Evolutionary conservation across 306 rosid species (phyloP).

Genomic region (Castanea crenata): DNA sequence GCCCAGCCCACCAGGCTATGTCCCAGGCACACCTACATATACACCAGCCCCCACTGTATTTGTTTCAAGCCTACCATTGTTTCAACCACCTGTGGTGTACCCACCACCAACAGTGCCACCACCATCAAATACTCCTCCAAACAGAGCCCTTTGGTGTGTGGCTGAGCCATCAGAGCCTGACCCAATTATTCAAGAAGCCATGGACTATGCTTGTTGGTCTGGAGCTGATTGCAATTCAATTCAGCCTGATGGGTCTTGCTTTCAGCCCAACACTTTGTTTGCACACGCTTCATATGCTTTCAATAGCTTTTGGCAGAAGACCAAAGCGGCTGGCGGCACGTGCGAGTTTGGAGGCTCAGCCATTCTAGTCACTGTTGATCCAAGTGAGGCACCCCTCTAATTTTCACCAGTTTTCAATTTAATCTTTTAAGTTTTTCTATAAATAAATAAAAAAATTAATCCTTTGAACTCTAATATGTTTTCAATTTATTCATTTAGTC

Average conservation of each 20-base stretch:
- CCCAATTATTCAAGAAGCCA: slow-evolving; percentile 88
- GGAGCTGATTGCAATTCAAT: slow-evolving; percentile 79
- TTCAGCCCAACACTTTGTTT: slow-evolving; percentile 50
- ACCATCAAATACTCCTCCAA: slow-evolving; percentile 37
- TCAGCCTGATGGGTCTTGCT: slow-evolving; percentile 70
- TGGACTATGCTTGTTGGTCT: slow-evolving; percentile 90
- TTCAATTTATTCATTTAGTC: too few relatives aligned
- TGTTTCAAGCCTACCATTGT: slow-evolving; percentile 66
- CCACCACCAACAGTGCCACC: slow-evolving; percentile 87
- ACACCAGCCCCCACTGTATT: slow-evolving; percentile 55
- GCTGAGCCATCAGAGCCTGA: slow-evolving; percentile 96
- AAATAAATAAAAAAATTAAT: too few relatives aligned
- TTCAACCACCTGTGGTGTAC: slow-evolving; percentile 67
- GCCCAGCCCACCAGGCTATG: slow-evolving; percentile 21
- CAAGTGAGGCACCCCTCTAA: slow-evolving; percentile 50
- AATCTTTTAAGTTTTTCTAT: too few relatives aligned
- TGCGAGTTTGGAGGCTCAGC: slow-evolving; percentile 92
- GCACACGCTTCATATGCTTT: slow-evolving; percentile 94
- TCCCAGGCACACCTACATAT: slow-evolving; percentile 45
- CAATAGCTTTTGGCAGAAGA: slow-evolving; percentile 88
- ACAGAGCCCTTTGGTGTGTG: slow-evolving; percentile 74
- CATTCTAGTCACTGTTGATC: slow-evolving; percentile 77
- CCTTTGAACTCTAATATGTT: too few relatives aligned
- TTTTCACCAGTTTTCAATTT: too few relatives aligned
- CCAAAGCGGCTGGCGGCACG: slow-evolving; percentile 65